phyloP scores from a whole-genome alignment of 805 yeast species.

The Starmerella floricola region DNA sequence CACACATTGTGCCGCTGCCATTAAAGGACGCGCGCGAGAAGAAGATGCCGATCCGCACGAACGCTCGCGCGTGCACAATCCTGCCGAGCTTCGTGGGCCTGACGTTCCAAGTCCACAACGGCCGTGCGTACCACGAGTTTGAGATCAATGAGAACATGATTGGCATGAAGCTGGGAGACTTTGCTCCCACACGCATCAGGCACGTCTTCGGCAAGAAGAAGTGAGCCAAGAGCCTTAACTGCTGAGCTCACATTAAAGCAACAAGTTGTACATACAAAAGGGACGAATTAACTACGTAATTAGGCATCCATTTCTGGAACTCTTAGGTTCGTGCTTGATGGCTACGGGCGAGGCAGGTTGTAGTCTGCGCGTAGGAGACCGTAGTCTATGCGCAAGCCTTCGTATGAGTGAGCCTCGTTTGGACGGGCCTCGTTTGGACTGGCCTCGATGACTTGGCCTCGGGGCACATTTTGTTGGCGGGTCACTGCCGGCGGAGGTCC shows the following conservation, averaged over 20 bases:
- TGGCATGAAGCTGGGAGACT: constrained; percentile 88
- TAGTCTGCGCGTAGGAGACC: too few species aligned
- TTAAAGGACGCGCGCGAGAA: constrained; percentile 69
- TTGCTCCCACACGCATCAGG: constrained; percentile 85
- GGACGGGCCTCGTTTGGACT: too few species aligned
- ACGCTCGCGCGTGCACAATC: constrained; percentile 88
- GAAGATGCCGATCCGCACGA: constrained; percentile 84
- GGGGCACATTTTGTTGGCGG: not conserved
- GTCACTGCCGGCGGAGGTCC: constrained; percentile 10
- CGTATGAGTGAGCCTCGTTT: too few species aligned
- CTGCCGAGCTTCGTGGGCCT: constrained; percentile 93
- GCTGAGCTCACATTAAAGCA: too few species aligned
- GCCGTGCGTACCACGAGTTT: constrained; percentile 81
- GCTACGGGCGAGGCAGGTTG: too few species aligned
- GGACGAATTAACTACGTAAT: too few species aligned
- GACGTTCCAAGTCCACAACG: constrained; percentile 90
- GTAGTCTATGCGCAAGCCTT: not conserved
- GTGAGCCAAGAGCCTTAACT: too few species aligned
- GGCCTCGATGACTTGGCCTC: too few species aligned
- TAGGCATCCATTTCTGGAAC: too few species aligned
- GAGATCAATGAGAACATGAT: constrained; percentile 92
- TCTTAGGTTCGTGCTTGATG: too few species aligned
- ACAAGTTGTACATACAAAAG: not conserved
- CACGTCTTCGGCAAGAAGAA: constrained; percentile 52
- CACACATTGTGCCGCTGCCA: constrained; percentile 91